Evolutionary conservation across 2,329 filamentous ascomycete species (phyloP).

Genomic region (Sporothrix brunneoviolacea): DNA sequence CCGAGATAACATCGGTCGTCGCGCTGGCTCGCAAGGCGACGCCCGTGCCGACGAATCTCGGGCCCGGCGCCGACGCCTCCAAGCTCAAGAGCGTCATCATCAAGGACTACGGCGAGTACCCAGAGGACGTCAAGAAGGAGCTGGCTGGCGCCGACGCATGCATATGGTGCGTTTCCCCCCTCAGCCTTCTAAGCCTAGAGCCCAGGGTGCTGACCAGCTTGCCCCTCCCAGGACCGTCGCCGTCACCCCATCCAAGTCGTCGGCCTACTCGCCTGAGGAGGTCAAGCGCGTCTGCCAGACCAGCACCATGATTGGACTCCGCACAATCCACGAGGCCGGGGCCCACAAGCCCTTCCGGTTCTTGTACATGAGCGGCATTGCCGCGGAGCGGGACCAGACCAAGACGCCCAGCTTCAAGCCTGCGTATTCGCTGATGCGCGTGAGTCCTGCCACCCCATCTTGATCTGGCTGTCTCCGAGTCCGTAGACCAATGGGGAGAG

Average conservation of each 20-base stretch:
- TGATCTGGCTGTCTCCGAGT: not conserved
- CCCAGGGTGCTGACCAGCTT: not conserved
- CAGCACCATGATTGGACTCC: slow-evolving; percentile 25
- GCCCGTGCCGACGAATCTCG: slow-evolving; percentile 19
- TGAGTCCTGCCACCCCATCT: slow-evolving; percentile 23
- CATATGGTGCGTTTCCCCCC: no score
- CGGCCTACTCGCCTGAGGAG: slow-evolving; percentile 27
- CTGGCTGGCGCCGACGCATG: slow-evolving; percentile 36
- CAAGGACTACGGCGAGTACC: slow-evolving; percentile 34
- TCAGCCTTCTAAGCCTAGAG: no score
- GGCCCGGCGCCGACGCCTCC: slow-evolving; percentile 21
- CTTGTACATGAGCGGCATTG: slow-evolving; percentile 42
- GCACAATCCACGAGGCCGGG: slow-evolving; percentile 18
- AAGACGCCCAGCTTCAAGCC: slow-evolving; percentile 33
- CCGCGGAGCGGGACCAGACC: slow-evolving; percentile 36
- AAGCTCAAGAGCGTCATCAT: slow-evolving; percentile 36
- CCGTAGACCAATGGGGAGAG: not conserved
- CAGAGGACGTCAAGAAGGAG: slow-evolving; percentile 32
- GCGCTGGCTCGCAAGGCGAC: slow-evolving; percentile 35
- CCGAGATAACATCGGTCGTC: slow-evolving; percentile 33
- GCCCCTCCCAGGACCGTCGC: slow-evolving; percentile 31
- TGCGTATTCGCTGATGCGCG: slow-evolving; percentile 42
- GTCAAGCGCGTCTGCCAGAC: slow-evolving; percentile 35
- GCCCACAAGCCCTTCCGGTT: slow-evolving; percentile 35
- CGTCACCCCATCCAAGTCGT: slow-evolving; percentile 32